These are phyloP conservation scores for Penicillium sumatraense DNA, from an alignment of 2,329 filamentous ascomycete species.

Conservation along the genomic window DNA sequence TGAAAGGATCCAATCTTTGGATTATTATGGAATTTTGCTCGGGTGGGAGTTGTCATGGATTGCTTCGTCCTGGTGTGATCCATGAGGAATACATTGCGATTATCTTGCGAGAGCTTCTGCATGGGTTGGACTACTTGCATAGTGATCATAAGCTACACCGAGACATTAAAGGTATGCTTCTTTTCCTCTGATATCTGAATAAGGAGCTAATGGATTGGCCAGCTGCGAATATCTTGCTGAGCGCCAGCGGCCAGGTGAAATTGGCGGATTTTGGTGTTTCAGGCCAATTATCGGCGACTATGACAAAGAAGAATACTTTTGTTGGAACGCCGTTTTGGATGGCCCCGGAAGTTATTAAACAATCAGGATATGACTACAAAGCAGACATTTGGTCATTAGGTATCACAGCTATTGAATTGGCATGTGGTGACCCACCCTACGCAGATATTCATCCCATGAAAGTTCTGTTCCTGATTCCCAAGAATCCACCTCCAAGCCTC, in stretches of 20 bases:
- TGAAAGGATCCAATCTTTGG: conserved; percentile 96
- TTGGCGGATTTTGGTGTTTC: conserved; percentile 97
- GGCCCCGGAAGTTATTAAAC: conserved; percentile 98
- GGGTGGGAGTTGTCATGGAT: conserved; percentile 91
- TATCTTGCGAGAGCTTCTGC: conserved; percentile 84
- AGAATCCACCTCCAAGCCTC: conserved; percentile 83
- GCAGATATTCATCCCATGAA: conserved; percentile 99
- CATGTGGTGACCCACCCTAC: conserved; percentile 90
- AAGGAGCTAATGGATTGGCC: too few species aligned
- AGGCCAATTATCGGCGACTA: conserved; percentile 92
- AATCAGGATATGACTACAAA: conserved; percentile 97
- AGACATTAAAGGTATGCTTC: conserved; percentile 80
- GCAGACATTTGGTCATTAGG: conserved; percentile 97
- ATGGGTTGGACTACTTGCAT: conserved; percentile 91
- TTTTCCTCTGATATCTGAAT: background rate
- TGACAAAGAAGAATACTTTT: conserved; percentile 99
- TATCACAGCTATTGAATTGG: conserved; percentile 90
- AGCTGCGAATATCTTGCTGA: conserved; percentile 92
- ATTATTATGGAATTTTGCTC: conserved; percentile 99
- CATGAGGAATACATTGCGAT: conserved; percentile 97
- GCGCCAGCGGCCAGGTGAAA: conserved; percentile 92
- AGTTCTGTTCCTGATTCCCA: conserved; percentile 93
- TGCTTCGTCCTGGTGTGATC: conserved; percentile 92
- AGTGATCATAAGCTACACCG: conserved; percentile 94
- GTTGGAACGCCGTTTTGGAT: conserved; percentile 99